phyloP scores from a whole-genome alignment of 495 filamentous ascomycete species.

The Xylaria sp. region DNA sequence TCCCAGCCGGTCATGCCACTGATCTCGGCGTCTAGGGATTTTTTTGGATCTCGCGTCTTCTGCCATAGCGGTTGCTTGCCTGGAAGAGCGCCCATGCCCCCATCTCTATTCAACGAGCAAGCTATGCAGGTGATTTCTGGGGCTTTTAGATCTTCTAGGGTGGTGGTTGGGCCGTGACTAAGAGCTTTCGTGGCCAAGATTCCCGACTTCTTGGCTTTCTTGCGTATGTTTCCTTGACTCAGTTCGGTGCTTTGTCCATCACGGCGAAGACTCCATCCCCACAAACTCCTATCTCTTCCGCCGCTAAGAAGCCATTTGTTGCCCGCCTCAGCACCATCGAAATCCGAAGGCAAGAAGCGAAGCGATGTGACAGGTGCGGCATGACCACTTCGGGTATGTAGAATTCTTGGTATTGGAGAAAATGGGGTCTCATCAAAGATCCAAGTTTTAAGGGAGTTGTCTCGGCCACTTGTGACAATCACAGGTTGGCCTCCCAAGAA shows the following conservation, averaged over 20 bases:
- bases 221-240: conserved; percentile 83
- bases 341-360: conserved; percentile 80
- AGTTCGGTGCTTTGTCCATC: conserved; percentile 94
- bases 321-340: conserved; percentile 83
- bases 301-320: conserved; percentile 96
- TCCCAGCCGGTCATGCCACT: conserved; percentile 90
- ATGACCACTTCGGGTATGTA: conserved; percentile 87
- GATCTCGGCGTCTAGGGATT: conserved; percentile 62
- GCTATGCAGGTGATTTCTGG: conserved; percentile 90
- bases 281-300: conserved; percentile 84
- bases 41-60: conserved; percentile 65
- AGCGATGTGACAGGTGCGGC: conserved; percentile 81
- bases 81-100: conserved; percentile 80
- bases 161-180: conserved; percentile 59
- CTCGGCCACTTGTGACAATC: conserved; percentile 84
- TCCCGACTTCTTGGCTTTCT: conserved; percentile 83
- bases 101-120: conserved; percentile 89
- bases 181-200: conserved; percentile 60
- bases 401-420: conserved; percentile 79
- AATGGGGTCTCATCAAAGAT: conserved; percentile 90
- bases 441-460: conserved; percentile 95
- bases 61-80: conserved; percentile 78
- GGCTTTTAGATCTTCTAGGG: conserved; percentile 80
- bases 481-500: conserved; percentile 93
- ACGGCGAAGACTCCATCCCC: conserved; percentile 92